Evolutionary conservation across 169 alveolate species (phyloP).

Genomic region (Plasmodium berghei): DNA sequence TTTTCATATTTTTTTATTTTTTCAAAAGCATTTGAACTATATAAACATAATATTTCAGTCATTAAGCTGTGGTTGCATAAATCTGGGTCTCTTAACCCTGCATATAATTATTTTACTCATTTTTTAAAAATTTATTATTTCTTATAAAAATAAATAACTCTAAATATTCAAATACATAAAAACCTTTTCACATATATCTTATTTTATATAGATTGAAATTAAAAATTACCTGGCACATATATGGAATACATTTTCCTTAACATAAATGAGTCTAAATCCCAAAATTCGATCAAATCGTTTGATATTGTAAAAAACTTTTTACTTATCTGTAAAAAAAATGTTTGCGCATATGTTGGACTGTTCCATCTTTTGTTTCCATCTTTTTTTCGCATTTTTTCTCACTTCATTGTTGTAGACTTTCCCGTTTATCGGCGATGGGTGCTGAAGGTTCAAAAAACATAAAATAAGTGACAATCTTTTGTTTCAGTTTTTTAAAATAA

Average conservation of each 20-base stretch:
- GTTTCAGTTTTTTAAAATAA: no score
- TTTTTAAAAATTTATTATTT: no score
- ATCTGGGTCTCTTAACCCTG: slow-evolving; percentile 61
- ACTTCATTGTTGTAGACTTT: slow-evolving; percentile 72
- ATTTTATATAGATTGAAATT: no score
- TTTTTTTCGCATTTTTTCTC: not conserved
- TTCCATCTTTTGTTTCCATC: not conserved
- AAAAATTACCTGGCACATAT: slow-evolving; percentile 57
- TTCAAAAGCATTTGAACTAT: slow-evolving; percentile 59
- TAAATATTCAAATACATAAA: not conserved
- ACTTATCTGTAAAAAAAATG: slow-evolving; percentile 69
- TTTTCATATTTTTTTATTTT: slow-evolving; percentile 41
- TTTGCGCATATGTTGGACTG: not conserved
- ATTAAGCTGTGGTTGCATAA: slow-evolving; percentile 61
- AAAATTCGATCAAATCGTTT: slow-evolving; percentile 80
- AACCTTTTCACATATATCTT: not conserved
- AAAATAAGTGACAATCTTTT: not conserved
- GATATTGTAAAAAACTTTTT: slow-evolving; percentile 84
- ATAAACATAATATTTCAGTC: slow-evolving; percentile 60
- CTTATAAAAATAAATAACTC: not conserved
- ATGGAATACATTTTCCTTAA: slow-evolving; percentile 64
- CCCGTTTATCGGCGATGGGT: slow-evolving; percentile 74
- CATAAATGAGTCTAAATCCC: slow-evolving; percentile 81
- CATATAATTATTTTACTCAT: not conserved
- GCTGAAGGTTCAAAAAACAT: slow-evolving; percentile 5